These are phyloP conservation scores for Leccinum subtestaceum DNA, from an alignment of 768 basidiomycete species.

Conservation along the genomic window DNA sequence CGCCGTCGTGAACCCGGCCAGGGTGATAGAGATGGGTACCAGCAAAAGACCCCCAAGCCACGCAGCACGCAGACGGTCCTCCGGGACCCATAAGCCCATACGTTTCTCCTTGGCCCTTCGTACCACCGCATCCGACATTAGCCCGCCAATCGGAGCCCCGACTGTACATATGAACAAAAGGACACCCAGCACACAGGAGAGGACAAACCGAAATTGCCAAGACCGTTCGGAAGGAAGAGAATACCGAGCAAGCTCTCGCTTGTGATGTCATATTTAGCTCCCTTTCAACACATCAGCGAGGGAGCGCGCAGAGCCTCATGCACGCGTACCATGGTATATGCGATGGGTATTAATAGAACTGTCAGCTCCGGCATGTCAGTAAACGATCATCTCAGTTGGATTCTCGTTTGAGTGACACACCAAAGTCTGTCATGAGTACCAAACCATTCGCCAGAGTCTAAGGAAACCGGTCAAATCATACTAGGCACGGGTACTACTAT, in stretches of 20 bases:
- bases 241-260: constrained; percentile 24
- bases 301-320: neutral
- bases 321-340: constrained; percentile 59
- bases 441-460: constrained; percentile 42
- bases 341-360: constrained; percentile 56
- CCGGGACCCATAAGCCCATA: constrained; percentile 60
- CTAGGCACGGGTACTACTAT: neutral
- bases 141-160: constrained; percentile 59
- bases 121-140: constrained; percentile 54
- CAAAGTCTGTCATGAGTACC: constrained; percentile 27
- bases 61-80: constrained; percentile 61
- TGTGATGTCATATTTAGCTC: constrained; percentile 32
- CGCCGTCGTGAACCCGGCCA: constrained; percentile 48
- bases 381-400: neutral
- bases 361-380: neutral
- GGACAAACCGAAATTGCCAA: constrained; percentile 26
- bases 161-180: constrained; percentile 33
- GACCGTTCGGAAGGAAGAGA: constrained; percentile 26
- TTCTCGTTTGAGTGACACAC: constrained; percentile 23
- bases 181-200: neutral
- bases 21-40: constrained; percentile 50
- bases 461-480: constrained; percentile 6
- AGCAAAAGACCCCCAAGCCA: constrained; percentile 46
- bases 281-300: constrained; percentile 38
- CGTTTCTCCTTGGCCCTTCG: constrained; percentile 46